phyloP scores from a whole-genome alignment of 164 flowering plant genomes.

The Tinospora cordifolia region DNA sequence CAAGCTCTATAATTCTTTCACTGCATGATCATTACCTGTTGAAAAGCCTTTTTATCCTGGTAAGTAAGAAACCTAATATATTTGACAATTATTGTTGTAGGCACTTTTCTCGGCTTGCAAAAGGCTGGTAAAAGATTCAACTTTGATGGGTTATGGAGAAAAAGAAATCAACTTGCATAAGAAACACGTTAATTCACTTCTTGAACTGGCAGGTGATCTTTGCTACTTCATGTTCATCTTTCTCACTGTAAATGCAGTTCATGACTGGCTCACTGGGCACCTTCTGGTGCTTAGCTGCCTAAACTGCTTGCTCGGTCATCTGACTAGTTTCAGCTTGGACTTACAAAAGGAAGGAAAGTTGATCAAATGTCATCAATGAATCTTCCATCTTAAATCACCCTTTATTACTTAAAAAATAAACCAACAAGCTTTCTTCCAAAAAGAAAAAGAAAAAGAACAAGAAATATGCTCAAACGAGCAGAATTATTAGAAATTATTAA shows the following conservation, averaged over 20 bases:
- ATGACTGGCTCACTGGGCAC: not conserved
- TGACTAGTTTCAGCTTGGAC: not conserved
- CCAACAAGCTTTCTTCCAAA: too few species aligned
- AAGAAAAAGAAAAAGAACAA: too few species aligned
- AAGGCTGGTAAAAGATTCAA: slow-evolving; percentile 32
- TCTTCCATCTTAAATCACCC: too few species aligned
- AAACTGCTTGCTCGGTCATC: not conserved
- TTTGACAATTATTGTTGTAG: slow-evolving; percentile 27
- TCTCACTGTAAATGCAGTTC: too few species aligned
- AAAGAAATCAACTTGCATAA: slow-evolving; percentile 47
- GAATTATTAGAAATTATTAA: too few species aligned
- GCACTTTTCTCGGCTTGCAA: slow-evolving; percentile 78
- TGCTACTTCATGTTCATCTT: not conserved
- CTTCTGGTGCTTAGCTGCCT: too few species aligned
- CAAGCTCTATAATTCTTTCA: not conserved
- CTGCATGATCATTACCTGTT: not conserved
- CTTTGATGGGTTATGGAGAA: slow-evolving; percentile 25
- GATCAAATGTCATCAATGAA: too few species aligned
- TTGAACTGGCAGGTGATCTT: slow-evolving; percentile 52
- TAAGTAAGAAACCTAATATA: slow-evolving; percentile 6
- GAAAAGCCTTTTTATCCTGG: slow-evolving; percentile 1
- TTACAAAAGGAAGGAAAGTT: not conserved
- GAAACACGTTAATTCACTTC: slow-evolving; percentile 41
- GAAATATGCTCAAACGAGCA: too few species aligned
- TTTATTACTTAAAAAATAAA: too few species aligned